phyloP scores from a whole-genome alignment of 345 rosid genomes.

The Abelmoschus esculentus region DNA sequence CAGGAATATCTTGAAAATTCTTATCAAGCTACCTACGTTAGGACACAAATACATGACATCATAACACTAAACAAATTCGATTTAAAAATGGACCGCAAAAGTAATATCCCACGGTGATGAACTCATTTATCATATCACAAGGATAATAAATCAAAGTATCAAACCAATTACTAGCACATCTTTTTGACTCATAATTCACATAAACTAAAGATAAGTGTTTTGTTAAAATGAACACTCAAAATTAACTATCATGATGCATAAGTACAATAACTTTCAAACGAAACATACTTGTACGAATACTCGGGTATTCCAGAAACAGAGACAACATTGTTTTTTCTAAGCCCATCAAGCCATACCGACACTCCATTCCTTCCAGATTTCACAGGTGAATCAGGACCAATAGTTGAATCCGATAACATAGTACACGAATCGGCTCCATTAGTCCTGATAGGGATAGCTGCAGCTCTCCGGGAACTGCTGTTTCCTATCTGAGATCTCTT shows the following conservation, averaged over 20 bases:
- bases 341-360: conserved; percentile 76
- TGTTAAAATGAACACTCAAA: neutral
- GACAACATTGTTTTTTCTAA: conserved; percentile 47
- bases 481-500: too few species aligned
- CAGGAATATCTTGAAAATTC: neutral
- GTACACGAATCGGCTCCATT: too few species aligned
- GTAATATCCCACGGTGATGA: too few species aligned
- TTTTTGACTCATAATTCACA: neutral
- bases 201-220: neutral
- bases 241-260: conserved; percentile 7
- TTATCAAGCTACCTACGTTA: neutral
- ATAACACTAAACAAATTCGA: neutral
- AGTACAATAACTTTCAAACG: conserved; percentile 9
- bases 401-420: conserved; percentile 28
- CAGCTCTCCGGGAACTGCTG: too few species aligned
- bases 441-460: too few species aligned
- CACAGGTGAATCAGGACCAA: conserved; percentile 81
- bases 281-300: conserved; percentile 77
- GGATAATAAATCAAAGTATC: neutral
- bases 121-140: too few species aligned
- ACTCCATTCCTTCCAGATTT: conserved; percentile 55
- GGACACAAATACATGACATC: neutral
- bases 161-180: conserved; percentile 1
- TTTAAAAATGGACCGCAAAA: neutral
- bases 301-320: conserved; percentile 89